These are phyloP conservation scores for Pseudoscleropodium purum DNA, from an alignment of 225 moss, liverwort and hornwort genomes.

Conservation along the genomic window DNA sequence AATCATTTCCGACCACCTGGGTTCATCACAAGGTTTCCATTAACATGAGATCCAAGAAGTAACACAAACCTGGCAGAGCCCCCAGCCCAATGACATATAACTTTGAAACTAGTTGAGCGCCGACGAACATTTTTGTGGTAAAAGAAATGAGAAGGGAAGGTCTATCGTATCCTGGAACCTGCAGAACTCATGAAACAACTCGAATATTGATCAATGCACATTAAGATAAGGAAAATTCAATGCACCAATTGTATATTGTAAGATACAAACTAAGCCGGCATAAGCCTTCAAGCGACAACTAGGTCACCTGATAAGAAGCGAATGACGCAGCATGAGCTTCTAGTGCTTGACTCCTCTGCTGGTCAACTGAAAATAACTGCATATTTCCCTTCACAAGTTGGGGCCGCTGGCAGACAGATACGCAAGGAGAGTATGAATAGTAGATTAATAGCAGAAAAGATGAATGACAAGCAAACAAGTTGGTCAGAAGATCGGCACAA, in stretches of 20 bases:
- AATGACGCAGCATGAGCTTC: conserved; percentile 97
- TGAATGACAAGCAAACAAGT: background rate
- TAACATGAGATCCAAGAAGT: conserved; percentile 8
- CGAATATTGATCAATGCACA: background rate
- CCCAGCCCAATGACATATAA: conserved; percentile 28
- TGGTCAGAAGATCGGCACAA: background rate
- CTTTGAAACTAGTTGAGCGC: conserved; percentile 26
- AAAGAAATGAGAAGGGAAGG: conserved; percentile 20
- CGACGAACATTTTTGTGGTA: conserved; percentile 20
- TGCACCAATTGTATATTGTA: background rate
- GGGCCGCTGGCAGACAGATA: conserved; percentile 58
- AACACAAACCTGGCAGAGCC: conserved; percentile 25
- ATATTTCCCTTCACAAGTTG: conserved; percentile 97
- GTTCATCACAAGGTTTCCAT: conserved; percentile 20
- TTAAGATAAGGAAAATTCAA: background rate
- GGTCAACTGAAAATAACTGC: conserved; percentile 95
- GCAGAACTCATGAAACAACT: conserved; percentile 27
- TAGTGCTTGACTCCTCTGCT: conserved; percentile 91
- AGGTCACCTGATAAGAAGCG: conserved; percentile 70
- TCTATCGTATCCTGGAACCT: conserved; percentile 20
- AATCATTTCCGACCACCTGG: conserved; percentile 80
- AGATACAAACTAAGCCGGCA: background rate
- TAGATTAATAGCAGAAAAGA: background rate
- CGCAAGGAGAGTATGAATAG: background rate
- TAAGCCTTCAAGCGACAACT: background rate